These are phyloP conservation scores for Phylloporus scabripes DNA, from an alignment of 768 basidiomycete genomes.

Conservation along the genomic window DNA sequence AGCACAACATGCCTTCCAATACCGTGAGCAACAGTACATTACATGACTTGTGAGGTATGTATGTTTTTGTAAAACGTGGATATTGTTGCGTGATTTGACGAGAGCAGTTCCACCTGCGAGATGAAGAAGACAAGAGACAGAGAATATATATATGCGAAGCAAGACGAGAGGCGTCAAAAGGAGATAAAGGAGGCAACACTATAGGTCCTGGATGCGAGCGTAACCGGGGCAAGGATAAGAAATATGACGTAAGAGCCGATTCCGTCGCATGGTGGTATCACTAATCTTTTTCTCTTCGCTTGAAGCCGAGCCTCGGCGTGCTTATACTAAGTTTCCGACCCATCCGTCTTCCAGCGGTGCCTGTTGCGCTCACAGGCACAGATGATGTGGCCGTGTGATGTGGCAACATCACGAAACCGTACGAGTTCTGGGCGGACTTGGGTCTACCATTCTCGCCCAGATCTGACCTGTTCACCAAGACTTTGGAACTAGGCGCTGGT, in stretches of 20 bases:
- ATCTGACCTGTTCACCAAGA: conserved; percentile 1
- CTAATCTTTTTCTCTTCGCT: conserved; percentile 49
- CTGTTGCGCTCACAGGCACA: conserved; percentile 16
- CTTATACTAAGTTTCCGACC: conserved; percentile 66
- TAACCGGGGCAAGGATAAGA: neutral
- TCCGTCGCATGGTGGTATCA: conserved; percentile 21
- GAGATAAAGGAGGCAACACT: conserved; percentile 17
- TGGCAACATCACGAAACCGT: conserved; percentile 11
- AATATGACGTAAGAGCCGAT: neutral
- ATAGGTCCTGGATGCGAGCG: neutral
- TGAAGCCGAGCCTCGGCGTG: conserved; percentile 50
- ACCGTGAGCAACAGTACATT: conserved; percentile 19
- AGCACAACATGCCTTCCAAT: conserved; percentile 15
- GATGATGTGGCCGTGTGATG: conserved; percentile 15
- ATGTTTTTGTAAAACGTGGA: conserved; percentile 6
- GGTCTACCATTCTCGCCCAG: conserved; percentile 11
- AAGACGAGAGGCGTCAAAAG: conserved; percentile 13
- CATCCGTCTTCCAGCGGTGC: conserved; percentile 32
- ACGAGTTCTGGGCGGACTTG: conserved; percentile 25
- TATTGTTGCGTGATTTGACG: conserved; percentile 16
- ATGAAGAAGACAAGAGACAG: neutral
- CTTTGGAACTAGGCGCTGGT: conserved; percentile 1
- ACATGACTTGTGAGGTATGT: conserved; percentile 24
- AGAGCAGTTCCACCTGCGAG: conserved; percentile 11
- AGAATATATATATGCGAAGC: conserved; percentile 4